Percentiles rank a stretch among this genome's conserved stretches.
phyloP scores from a whole-genome alignment of 1,139 yeast species.

The Yamadazyma triangularis region DNA sequence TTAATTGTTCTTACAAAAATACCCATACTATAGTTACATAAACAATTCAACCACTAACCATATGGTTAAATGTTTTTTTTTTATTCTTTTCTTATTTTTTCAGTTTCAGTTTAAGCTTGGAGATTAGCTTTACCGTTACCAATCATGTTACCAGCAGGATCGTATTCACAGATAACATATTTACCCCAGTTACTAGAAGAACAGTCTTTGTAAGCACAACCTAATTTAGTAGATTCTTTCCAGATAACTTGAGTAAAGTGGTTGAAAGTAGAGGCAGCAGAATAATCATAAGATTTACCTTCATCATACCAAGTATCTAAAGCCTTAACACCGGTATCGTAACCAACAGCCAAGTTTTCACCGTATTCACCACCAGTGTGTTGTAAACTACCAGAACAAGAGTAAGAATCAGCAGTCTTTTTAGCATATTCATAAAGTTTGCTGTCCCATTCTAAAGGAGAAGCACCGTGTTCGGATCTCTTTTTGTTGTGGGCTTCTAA shows the following conservation, averaged over 20 bases:
- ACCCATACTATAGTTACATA: no score
- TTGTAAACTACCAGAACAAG: conserved; percentile 61
- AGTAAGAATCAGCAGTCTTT: conserved; percentile 57
- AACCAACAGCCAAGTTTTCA: conserved; percentile 83
- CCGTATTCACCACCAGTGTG: conserved; percentile 82
- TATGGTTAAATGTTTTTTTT: not conserved
- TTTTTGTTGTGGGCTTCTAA: conserved; percentile 62
- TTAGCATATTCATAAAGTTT: conserved; percentile 63
- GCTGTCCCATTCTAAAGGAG: conserved; percentile 57
- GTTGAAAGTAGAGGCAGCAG: conserved; percentile 33
- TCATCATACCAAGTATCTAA: conserved; percentile 85
- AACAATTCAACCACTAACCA: no score
- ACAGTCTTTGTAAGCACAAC: conserved; percentile 66
- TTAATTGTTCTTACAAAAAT: no score
- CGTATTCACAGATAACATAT: conserved; percentile 51
- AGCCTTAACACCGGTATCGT: conserved; percentile 47
- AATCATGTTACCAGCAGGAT: conserved; percentile 47
- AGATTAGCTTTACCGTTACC: conserved; percentile 36
- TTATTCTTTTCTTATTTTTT: not conserved
- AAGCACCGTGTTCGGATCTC: conserved; percentile 64
- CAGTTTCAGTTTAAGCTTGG: no score
- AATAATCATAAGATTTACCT: conserved; percentile 53
- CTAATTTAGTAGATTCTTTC: conserved; percentile 63
- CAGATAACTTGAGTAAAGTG: conserved; percentile 88
- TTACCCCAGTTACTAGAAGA: conserved; percentile 42